Evolutionary conservation across 1,284 basidiomycete species (phyloP), one percentile per base, ranked within the genome.

Genomic region (Ustilago hordei): DNA sequence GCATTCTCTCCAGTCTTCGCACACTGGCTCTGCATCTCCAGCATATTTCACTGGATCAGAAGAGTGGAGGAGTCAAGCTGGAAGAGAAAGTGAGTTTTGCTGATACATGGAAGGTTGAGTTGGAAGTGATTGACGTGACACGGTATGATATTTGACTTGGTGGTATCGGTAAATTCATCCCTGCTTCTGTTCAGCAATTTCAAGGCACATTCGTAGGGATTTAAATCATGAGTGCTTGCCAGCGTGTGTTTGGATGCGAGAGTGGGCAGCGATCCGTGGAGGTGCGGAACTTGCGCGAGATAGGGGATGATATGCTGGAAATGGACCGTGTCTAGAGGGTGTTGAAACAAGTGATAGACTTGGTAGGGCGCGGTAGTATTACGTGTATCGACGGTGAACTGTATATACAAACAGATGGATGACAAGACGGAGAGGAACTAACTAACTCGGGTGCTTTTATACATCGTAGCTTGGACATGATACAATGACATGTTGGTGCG

Each of bases 1-100:
- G 78, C 28, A 78, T 81, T 28, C 67, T 81, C 11, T 59, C 64
- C 1, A 67, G 74, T 39, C 60, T 81, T 8, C 41, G 61, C 1
- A 9, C 38, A 23, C 35, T 78, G 8, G 64, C 60, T 8, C 9
- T 63, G n/a, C 63, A 65, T 45, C 55, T 72, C 12, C 58, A 55
- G 31, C 2, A 8, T 36, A 28, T 34, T 19, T 23, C 56, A 34
- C 45, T 36, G 54, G 13, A 11, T 13, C 50, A 12, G 15, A 4
- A 36, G 13, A 11, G 34, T 28, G 31, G 13, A 4, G 34, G 8
- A 5, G 15, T 63, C 45, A 59, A 36, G 35, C 19, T 31, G 28
- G 52, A 55, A 41, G 41, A 55, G 19, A 17, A 52, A 8, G 4
- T 9, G 28, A 8, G 6, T 13, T 12, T 50, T 17, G 23, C 11